Base-by-base conservation (phyloP, 345 rosid species). In the Arabis alpina region DNA sequence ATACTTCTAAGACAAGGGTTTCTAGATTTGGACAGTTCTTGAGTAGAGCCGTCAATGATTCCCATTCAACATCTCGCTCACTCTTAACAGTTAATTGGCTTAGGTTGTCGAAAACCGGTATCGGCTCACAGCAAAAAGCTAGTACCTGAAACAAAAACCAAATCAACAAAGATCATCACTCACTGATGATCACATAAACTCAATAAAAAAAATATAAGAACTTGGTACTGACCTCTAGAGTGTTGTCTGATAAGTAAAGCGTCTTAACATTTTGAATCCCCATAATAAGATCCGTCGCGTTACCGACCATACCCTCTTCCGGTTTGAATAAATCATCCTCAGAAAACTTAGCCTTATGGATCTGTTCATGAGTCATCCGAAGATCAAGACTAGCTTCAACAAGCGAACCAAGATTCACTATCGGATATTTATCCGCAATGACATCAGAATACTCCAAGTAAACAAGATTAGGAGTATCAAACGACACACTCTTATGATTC, bases 311-410 rank as follows among this genome's bases (percentile, higher is more conserved):
- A 23, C 10, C 41, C 37, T 15, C 41, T 5, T 28, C 27, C 8
- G 10, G 27, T 19, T 36, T 3, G 3, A n/a, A 27, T 25, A 11
- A 1, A 25, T 39, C 24, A 37, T 51, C 69, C 2, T 5, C 3
- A 8, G 58, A 51, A 25, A 4, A 39, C 6, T 19, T 11, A 2
- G 69, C 58, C 27, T 39, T 7, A 4, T 24, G 39, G 19, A 64
- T 51, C 63, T 67, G 72, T 16, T 43, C 54, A 44, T 6, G 4
- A 5, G 54, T 43, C 45, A 55, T 30, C n/a, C 34, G 32, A 68
- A 68, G 54, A 44, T 45, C 14, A 1, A 68, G 44, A 23, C 63
- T 47, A 68, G 64, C 72, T 68, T 43, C 72, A 34, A 55, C 72
- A 13, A 68, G 54, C 1, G 47, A 68, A 36, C 36, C 53, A 68